Percentiles rank a stretch among this genome's conserved stretches.
These are phyloP conservation scores for Teratosphaeria zuluensis DNA, from an alignment of 2,329 filamentous ascomycete species.

Conservation along the genomic window DNA sequence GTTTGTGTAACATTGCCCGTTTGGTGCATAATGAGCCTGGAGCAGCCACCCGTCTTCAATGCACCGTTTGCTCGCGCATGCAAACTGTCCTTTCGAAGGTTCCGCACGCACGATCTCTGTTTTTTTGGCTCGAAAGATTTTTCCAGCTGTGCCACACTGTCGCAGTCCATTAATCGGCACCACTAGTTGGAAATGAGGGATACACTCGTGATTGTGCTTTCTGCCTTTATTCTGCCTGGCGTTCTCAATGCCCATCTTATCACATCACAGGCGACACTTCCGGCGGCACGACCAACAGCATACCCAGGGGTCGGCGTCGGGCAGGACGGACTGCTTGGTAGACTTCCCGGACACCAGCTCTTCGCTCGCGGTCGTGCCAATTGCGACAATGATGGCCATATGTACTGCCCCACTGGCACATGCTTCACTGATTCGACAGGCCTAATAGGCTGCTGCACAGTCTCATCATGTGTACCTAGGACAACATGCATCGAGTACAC, in stretches of 20 bases:
- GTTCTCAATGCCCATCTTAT: constrained; percentile 2
- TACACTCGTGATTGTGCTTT: background rate
- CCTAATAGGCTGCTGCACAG: constrained; percentile 13
- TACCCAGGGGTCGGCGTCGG: constrained; percentile 2
- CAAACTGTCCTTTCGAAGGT: background rate
- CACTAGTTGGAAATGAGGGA: background rate
- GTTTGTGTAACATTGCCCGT: background rate
- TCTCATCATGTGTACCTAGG: constrained; percentile 8
- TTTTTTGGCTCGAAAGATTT: too few species aligned
- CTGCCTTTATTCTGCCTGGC: background rate
- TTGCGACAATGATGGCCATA: constrained; percentile 2
- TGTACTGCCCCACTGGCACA: constrained; percentile 4
- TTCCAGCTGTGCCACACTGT: too few species aligned
- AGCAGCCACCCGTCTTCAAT: background rate
- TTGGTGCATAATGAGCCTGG: background rate
- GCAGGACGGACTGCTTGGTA: constrained; percentile 1
- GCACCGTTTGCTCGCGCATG: background rate
- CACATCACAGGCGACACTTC: constrained; percentile 1
- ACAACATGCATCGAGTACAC: constrained; percentile 11
- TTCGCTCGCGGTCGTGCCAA: background rate
- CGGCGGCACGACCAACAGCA: constrained; percentile 1
- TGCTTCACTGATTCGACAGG: constrained; percentile 9
- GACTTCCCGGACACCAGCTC: constrained; percentile 4
- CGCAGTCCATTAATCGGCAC: background rate
- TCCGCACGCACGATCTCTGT: too few species aligned